Evolutionary conservation across 768 basidiomycete species (phyloP), one percentile per base, ranked within the genome.

Genomic region (Boletus rubescentipes): DNA sequence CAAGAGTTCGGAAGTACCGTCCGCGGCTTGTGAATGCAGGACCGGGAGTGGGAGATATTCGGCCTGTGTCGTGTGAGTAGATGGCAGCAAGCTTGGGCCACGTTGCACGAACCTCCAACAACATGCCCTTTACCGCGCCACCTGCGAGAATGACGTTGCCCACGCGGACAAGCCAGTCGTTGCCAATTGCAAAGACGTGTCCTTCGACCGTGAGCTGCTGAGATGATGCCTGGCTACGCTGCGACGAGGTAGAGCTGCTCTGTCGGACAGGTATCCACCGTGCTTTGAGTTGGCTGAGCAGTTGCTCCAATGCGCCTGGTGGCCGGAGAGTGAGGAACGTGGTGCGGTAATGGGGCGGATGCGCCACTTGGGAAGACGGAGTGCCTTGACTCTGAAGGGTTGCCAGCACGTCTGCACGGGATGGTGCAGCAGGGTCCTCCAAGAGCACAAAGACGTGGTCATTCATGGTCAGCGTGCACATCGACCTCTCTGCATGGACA

Each of bases 11-110:
- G 87, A 86, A 4, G 85, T 85, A 34, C 85, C 85, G 48, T 88
- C 86, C 12, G 79, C 77, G 0, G 78, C 74, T 46, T 84, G 80
- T 12, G 85, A 83, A 52, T 82, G 82, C 53, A 90, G 78, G 34
- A 78, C 78, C 2, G 89, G 85, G 12, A 93, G 73, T 3, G 90
- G 90, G 15, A 91, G 80, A 66, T 92, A 93, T 67, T 93, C 90
- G 8, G 88, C 90, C 90, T 91, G 53, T 9, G 12, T 38, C 16
- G 31, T 11, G 30, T 48, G 31, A 62, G 49, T 36, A 51, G 58
- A 40, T 4, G 20, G 31, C 8, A 5, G 16, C 50, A 32, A 47
- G 51, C 46, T 34, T 15, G 30, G 36, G 51, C 43, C 18, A 18
- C 5, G 32, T 38, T 30, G 18, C 29, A 57, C 71, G 54, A 54